These are phyloP conservation scores for Xylaria sp. DNA, from an alignment of 2,329 filamentous ascomycete species.

Conservation along the genomic window DNA sequence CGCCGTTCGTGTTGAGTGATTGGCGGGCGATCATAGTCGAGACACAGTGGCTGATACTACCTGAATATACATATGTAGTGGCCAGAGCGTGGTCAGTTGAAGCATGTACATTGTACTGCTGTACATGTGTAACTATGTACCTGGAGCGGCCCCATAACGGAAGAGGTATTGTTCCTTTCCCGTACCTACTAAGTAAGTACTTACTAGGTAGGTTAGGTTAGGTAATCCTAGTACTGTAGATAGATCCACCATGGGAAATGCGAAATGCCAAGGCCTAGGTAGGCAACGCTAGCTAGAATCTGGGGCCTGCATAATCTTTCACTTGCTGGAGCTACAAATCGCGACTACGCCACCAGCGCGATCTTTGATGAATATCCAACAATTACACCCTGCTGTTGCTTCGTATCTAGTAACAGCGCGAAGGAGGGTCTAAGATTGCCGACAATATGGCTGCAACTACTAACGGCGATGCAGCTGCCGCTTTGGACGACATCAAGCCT, in stretches of 20 bases:
- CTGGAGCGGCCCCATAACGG: neutral
- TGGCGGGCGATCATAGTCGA: neutral
- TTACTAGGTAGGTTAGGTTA: neutral
- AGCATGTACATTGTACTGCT: neutral
- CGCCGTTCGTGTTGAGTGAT: neutral
- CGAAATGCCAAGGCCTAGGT: conserved; percentile 16
- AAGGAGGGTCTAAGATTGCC: conserved; percentile 46
- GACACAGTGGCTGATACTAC: neutral
- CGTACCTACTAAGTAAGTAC: neutral
- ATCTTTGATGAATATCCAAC: conserved; percentile 32
- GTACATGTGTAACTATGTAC: neutral
- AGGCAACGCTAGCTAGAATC: conserved; percentile 17
- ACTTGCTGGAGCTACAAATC: conserved; percentile 36
- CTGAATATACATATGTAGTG: too few relatives aligned
- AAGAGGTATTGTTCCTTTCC: conserved; percentile 18
- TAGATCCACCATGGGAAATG: neutral
- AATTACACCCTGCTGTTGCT: conserved; percentile 5
- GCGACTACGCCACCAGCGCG: conserved; percentile 40
- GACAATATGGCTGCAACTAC: conserved; percentile 55
- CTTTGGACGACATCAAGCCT: conserved; percentile 76
- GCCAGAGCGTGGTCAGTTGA: too few relatives aligned
- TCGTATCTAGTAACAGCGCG: conserved; percentile 32
- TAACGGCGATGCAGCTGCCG: conserved; percentile 64
- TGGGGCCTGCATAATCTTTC: conserved; percentile 29
- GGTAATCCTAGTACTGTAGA: too few relatives aligned